Conservation (phyloP, 768 basidiomycete species). For the Megacollybia marginata region DNA sequence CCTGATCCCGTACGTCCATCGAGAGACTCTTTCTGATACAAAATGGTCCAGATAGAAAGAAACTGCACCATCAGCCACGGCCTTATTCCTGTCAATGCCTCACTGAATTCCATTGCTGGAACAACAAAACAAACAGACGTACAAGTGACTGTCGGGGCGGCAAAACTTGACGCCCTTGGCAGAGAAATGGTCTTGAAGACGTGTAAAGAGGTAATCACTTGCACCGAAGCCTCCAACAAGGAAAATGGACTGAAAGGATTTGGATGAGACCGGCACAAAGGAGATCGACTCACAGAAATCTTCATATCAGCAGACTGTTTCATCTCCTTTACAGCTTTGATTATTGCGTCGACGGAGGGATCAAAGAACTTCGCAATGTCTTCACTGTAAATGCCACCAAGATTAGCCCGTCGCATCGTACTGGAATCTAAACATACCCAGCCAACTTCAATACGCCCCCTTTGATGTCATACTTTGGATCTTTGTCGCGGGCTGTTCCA, state of each 20-base stretch:
- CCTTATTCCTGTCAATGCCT: slow-evolving; percentile 26
- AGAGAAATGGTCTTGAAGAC: slow-evolving; percentile 29
- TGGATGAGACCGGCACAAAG: background rate
- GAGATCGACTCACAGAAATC: background rate
- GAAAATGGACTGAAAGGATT: background rate
- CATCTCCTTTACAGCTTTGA: slow-evolving; percentile 26
- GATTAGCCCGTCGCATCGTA: background rate
- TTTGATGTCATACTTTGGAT: slow-evolving; percentile 28
- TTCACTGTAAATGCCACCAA: background rate
- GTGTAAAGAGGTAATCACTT: slow-evolving; percentile 40
- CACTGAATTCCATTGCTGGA: background rate
- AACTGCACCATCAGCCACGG: slow-evolving; percentile 34
- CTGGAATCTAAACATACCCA: slow-evolving; percentile 17
- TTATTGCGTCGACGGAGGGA: slow-evolving; percentile 29
- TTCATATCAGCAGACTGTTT: background rate
- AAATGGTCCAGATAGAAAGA: slow-evolving; percentile 30
- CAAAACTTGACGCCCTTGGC: slow-evolving; percentile 25
- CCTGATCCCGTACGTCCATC: slow-evolving; percentile 26
- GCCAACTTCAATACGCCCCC: slow-evolving; percentile 30
- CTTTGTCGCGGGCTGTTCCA: slow-evolving; percentile 31
- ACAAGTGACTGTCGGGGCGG: slow-evolving; percentile 41
- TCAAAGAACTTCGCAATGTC: slow-evolving; percentile 26
- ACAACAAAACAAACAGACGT: slow-evolving; percentile 11
- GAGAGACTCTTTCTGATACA: slow-evolving; percentile 28
- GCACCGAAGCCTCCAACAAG: slow-evolving; percentile 39